These are phyloP conservation scores for Acer campestre DNA, from an alignment of 345 rosid genomes.

Conservation along the genomic window DNA sequence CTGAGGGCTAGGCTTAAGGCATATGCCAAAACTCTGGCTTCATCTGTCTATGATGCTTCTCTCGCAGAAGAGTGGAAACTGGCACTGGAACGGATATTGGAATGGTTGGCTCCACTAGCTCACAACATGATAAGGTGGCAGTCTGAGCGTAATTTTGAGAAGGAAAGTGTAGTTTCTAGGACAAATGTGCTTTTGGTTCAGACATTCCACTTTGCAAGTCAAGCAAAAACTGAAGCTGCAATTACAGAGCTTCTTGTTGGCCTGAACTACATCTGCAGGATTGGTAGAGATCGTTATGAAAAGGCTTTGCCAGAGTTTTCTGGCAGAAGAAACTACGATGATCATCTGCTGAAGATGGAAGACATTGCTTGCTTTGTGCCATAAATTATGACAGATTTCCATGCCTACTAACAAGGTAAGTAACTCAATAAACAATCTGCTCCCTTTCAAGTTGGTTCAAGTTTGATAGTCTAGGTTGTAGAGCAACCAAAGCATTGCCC, in stretches of 20 bases:
- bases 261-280: conserved; percentile 50
- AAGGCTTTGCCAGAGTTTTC: conserved; percentile 17
- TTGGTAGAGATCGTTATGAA: conserved; percentile 26
- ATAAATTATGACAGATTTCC: neutral
- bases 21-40: conserved; percentile 31
- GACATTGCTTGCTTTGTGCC: neutral
- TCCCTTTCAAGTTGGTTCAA: neutral
- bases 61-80: conserved; percentile 48
- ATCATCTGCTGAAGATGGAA: conserved; percentile 9
- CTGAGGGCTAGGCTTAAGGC: conserved; percentile 47
- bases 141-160: conserved; percentile 57
- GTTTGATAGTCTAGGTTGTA: conserved; percentile 1
- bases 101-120: conserved; percentile 68
- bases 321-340: neutral
- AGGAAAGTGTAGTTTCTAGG: conserved; percentile 42
- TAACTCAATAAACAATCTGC: no score
- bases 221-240: conserved; percentile 64
- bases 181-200: conserved; percentile 58
- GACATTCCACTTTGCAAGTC: conserved; percentile 61
- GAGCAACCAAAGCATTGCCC: conserved; percentile 9
- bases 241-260: conserved; percentile 66
- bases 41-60: conserved; percentile 45
- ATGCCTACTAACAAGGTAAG: no score
- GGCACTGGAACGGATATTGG: conserved; percentile 41
- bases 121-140: conserved; percentile 63